These are phyloP conservation scores for Citrus australasica DNA, from an alignment of 345 rosid species.

Conservation along the genomic window DNA sequence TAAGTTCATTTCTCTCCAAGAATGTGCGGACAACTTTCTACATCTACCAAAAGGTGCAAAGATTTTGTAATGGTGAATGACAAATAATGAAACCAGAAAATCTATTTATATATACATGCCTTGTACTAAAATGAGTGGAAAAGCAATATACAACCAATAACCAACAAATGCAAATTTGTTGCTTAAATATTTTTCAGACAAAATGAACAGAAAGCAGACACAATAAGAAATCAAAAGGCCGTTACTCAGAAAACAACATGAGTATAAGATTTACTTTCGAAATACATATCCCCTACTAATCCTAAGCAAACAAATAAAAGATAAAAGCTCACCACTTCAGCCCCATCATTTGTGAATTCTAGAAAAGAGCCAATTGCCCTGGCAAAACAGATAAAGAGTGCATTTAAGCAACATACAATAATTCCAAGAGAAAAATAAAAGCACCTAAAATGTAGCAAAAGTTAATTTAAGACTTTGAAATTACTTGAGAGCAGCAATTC, in stretches of 20 bases:
- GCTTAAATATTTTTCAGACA: background rate
- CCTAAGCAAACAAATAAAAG: background rate
- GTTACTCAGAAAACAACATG: background rate
- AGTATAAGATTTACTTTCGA: background rate
- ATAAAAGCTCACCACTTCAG: constrained; percentile 69
- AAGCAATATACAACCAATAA: background rate
- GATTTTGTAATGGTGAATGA: background rate
- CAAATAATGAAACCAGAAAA: background rate
- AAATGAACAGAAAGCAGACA: background rate
- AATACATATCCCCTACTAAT: background rate
- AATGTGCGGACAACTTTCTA: background rate
- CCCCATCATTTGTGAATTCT: constrained; percentile 80
- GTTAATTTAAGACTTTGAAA: constrained; percentile 1
- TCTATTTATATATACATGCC: background rate
- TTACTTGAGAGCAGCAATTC: constrained; percentile 99
- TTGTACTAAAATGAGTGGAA: background rate
- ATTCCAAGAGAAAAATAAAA: constrained; percentile 3
- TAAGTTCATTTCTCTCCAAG: background rate
- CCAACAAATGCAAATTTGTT: background rate
- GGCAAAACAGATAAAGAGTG: constrained; percentile 18
- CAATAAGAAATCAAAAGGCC: background rate
- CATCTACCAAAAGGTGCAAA: background rate
- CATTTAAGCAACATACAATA: constrained; percentile 9
- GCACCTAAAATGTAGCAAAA: constrained; percentile 1
- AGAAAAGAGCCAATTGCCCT: constrained; percentile 99